Percentiles rank a stretch among this genome's conserved stretches.
These are phyloP conservation scores for Fagus sylvatica DNA, from an alignment of 306 rosid genomes.

Conservation along the genomic window DNA sequence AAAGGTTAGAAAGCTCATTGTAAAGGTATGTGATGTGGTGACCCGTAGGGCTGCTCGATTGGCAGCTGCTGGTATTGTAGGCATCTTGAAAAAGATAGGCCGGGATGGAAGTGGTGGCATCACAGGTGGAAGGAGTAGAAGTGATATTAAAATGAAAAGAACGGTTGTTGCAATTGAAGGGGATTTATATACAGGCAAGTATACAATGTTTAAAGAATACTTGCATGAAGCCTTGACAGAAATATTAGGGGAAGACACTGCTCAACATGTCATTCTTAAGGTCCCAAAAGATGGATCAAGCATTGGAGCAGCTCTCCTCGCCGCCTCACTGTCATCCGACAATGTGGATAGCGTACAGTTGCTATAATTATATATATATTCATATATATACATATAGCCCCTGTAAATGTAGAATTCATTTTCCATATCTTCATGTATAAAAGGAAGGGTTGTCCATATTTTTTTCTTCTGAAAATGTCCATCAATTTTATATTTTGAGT, in stretches of 20 bases:
- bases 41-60: conserved; percentile 83
- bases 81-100: conserved; percentile 90
- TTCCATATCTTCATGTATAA: conserved; percentile 61
- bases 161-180: conserved; percentile 84
- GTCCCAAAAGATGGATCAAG: conserved; percentile 88
- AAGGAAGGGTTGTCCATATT: conserved; percentile 51
- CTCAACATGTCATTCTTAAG: conserved; percentile 69
- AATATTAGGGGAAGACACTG: conserved; percentile 75
- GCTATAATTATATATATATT: conserved; percentile 52
- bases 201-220: conserved; percentile 69
- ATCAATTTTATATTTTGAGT: conserved; percentile 34
- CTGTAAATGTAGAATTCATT: conserved; percentile 76
- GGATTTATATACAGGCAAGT: conserved; percentile 62
- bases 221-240: conserved; percentile 74
- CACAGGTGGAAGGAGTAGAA: conserved; percentile 70
- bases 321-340: conserved; percentile 71
- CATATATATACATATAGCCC: conserved; percentile 59
- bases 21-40: conserved; percentile 76
- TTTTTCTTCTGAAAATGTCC: conserved; percentile 42
- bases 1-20: conserved; percentile 69
- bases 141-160: conserved; percentile 58
- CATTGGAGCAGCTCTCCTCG: conserved; percentile 82
- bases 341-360: conserved; percentile 69
- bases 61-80: conserved; percentile 90
- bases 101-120: conserved; percentile 85